Evolutionary conservation across 129 eudicot genomes (phyloP), one percentile per base, ranked within the genome.

Genomic region (Chrysanthemum lavandulifolium): DNA sequence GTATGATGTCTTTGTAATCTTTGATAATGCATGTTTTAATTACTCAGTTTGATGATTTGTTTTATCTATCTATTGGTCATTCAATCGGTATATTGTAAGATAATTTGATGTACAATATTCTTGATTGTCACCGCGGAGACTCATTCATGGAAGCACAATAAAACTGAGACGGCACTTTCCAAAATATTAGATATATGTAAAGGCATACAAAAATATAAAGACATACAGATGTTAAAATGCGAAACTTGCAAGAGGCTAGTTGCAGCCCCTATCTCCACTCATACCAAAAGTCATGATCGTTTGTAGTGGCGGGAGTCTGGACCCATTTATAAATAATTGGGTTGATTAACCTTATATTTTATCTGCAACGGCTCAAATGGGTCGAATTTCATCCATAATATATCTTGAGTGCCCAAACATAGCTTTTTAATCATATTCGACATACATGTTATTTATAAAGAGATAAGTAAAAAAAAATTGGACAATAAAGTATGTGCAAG

Each of bases 1-100:
- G 98, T 94, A 69, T 0, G 14, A 33, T 68, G 25, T 57, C 5
- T 16, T 15, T 55, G 15, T 23, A 54, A 9, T 5, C 68, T 18
- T 61, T n/a, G 19, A 55, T 65, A 12, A 13, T 9, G 5, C 0
- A 7, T 40, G 13, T 71, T 48, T 66, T 52, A 23, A 29, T 64
- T 19, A 55, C 11, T 13, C 59, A 2, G 15, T 40, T 77, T 70
- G 23, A 27, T 77, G 14, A 14, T 59, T 7, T 68, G 11, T 0
- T 15, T 67, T 50, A 40, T 19, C 47, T 47, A 21, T 51, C 9
- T 50, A 2, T 59, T 47, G 62, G 43, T 25, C 45, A 8, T 51
- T 3, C 8, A 14, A 52, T 29, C 36, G 19, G 15, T 18, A n/a
- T 52, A 10, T 29, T 29, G 33, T 29, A 29, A 29, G 33, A 29